phyloP scores from a whole-genome alignment of 805 yeast genomes.

The Zygosaccharomyces gambellarensis region DNA sequence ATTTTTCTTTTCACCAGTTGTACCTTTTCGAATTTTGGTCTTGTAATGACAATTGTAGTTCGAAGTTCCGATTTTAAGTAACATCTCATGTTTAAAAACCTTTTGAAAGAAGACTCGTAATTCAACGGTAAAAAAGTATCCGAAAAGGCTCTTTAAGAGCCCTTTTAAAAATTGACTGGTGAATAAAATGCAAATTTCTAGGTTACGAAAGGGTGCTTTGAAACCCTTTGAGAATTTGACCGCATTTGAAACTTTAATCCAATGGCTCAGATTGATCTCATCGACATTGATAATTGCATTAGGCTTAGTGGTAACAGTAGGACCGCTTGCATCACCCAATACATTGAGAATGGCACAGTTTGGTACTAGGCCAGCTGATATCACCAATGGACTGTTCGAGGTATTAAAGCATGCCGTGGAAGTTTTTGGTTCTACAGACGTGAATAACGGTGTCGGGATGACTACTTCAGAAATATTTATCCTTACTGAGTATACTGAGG shows the following conservation, averaged over 20 bases:
- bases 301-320: constrained; percentile 19
- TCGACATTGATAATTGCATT: constrained; percentile 20
- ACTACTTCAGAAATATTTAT: constrained; percentile 31
- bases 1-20: background rate
- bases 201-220: constrained; percentile 9
- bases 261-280: constrained; percentile 20
- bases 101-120: background rate
- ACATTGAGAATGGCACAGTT: constrained; percentile 22
- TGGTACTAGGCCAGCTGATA: constrained; percentile 23
- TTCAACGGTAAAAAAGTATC: background rate
- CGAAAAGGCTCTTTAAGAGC: background rate
- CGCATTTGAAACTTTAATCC: constrained; percentile 23
- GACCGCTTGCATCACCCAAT: constrained; percentile 21
- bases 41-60: background rate
- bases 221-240: constrained; percentile 24
- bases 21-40: background rate
- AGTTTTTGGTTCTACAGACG: constrained; percentile 20
- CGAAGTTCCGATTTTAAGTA: background rate
- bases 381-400: constrained; percentile 26
- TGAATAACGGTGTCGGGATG: constrained; percentile 29
- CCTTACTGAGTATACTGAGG: constrained; percentile 26
- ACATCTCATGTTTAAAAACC: background rate
- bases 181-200: constrained; percentile 8
- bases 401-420: constrained; percentile 25
- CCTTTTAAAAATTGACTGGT: background rate